Evolutionary conservation across 129 eudicot genomes (phyloP).

Genomic region (Solidago caesia): DNA sequence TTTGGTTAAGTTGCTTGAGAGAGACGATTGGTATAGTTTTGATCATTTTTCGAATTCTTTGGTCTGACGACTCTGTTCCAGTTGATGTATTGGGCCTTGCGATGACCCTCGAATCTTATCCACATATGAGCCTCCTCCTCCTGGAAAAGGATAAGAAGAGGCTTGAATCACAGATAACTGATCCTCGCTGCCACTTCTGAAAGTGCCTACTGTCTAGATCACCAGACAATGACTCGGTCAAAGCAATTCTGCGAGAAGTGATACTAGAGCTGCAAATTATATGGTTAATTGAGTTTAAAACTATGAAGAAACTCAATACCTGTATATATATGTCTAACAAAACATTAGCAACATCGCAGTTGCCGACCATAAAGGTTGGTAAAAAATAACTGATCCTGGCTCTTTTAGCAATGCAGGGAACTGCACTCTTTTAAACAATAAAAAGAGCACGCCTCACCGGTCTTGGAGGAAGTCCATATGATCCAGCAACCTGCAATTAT

Average conservation of each 20-base stretch:
- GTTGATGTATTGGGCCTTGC: too few species aligned
- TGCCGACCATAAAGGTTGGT: background rate
- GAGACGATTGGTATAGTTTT: too few species aligned
- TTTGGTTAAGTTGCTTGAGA: too few species aligned
- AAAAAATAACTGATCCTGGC: slow-evolving; percentile 49
- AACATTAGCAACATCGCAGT: slow-evolving; percentile 19
- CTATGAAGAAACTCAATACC: background rate
- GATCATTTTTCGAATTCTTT: too few species aligned
- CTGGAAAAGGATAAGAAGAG: slow-evolving; percentile 45
- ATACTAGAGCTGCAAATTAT: slow-evolving; percentile 74
- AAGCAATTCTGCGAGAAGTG: slow-evolving; percentile 84
- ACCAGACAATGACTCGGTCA: slow-evolving; percentile 68
- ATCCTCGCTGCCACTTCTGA: slow-evolving; percentile 39
- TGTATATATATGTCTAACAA: slow-evolving; percentile 1
- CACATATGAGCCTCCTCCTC: too few species aligned
- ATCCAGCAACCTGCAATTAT: slow-evolving; percentile 75
- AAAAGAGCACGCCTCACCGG: slow-evolving; percentile 98
- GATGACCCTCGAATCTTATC: too few species aligned
- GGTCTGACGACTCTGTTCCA: too few species aligned
- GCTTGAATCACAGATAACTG: slow-evolving; percentile 35
- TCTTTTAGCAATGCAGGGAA: slow-evolving; percentile 97
- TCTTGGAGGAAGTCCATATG: slow-evolving; percentile 91
- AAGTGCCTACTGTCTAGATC: slow-evolving; percentile 45
- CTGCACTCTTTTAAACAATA: slow-evolving; percentile 82
- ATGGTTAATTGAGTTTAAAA: slow-evolving; percentile 8